A percentile compares a stretch with the other conserved stretches of the same genome.
Evolutionary conservation across 2,329 filamentous ascomycete genomes (phyloP).

Genomic region (Fusarium vanettenii): DNA sequence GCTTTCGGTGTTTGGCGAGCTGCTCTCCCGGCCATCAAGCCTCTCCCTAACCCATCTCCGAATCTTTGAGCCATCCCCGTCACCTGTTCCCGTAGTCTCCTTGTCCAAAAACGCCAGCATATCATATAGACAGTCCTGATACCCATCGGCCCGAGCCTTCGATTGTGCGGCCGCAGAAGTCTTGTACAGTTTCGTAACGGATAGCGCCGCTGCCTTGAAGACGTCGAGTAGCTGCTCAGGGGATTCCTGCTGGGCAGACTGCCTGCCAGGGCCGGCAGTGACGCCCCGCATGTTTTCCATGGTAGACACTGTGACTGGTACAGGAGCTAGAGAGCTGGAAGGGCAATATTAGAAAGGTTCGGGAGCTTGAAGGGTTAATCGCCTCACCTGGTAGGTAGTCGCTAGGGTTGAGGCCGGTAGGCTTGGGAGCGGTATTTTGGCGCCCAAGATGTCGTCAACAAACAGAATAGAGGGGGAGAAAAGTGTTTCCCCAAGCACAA

Average conservation of each 20-base stretch:
- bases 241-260: conserved; percentile 51
- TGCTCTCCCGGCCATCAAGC: conserved; percentile 70
- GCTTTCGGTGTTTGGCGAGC: conserved; percentile 68
- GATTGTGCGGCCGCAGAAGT: conserved; percentile 83
- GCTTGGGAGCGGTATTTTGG: not conserved
- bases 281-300: conserved; percentile 51
- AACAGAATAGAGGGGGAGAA: not conserved
- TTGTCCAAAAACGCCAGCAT: conserved; percentile 87
- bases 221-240: conserved; percentile 81
- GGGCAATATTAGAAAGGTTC: conserved; percentile 23
- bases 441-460: not conserved
- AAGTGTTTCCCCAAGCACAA: not conserved
- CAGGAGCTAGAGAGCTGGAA: conserved; percentile 10
- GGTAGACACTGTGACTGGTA: conserved; percentile 6
- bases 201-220: conserved; percentile 92
- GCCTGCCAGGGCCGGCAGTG: conserved; percentile 43
- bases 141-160: conserved; percentile 82
- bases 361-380: conserved; percentile 14
- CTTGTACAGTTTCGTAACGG: conserved; percentile 97
- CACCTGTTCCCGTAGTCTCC: conserved; percentile 79
- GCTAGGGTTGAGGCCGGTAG: not conserved
- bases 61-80: conserved; percentile 78
- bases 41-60: conserved; percentile 76
- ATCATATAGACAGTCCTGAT: conserved; percentile 94
- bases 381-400: conserved; percentile 19